Base-by-base conservation (phyloP, 805 yeast species). In the Starmerella cellae region DNA sequence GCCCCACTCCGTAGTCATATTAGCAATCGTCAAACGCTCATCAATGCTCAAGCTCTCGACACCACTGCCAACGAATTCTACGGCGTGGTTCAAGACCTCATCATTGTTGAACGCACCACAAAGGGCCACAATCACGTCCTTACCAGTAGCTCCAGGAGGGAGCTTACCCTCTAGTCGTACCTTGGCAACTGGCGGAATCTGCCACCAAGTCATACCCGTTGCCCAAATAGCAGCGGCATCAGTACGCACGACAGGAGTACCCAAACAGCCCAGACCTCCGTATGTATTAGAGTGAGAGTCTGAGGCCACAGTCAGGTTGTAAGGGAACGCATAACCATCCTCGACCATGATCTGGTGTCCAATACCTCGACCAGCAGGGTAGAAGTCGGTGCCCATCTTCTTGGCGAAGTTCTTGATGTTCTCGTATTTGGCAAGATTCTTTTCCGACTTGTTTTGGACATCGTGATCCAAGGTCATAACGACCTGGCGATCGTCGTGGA, bases 191-290 rank as follows among this genome's bases (percentile, higher is more conserved):
- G 98, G 97, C 2, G 99, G 99, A 42, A 91, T 83, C 73, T 93
- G 98, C 98, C 98, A 91, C 99, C 99, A 91, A 3, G 98, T 91
- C 65, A 85, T 94, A 32, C 97, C 97, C 0, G 99, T 91, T 11
- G 99, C 97, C 99, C 99, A 91, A 51, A 91, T 88, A 9, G 96
- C 76, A 3, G 99, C 99, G 19, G 97, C 98, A 63, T 91, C 99
- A 0, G 99, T 91, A 63, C 99, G 75, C 43, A 91, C 99, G 42
- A 91, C 81, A 9, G 99, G 97, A 2, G 98, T 93, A 40, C 99
- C 99, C 44, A 91, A 67, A 19, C 94, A 69, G 17, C 97, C 97
- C 37, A 91, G 69, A 58, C 99, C 99, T 53, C 99, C 98, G 59
- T 91, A 91, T 29, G 95, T 91, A 61, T 91, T 91, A 10, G 96